Evolutionary conservation across 306 rosid genomes (phyloP).

Genomic region (Cajanus cajan): DNA sequence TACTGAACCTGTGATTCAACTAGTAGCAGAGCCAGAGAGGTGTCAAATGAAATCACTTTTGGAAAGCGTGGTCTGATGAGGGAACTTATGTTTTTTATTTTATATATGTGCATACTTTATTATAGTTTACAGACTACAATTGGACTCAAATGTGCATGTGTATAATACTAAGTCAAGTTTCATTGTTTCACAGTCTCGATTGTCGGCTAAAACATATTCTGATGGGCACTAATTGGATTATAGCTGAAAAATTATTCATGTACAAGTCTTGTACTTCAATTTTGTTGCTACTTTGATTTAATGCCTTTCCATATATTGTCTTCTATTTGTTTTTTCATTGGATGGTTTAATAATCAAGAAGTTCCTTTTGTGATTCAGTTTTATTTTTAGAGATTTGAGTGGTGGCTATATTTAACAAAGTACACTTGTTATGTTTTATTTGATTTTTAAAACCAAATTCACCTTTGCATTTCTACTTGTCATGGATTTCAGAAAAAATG

Average conservation of each 20-base stretch:
- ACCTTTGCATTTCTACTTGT: not conserved
- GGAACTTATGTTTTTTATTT: not conserved
- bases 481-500: conserved; percentile 33
- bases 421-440: not conserved
- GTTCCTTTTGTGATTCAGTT: not conserved
- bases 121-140: not conserved
- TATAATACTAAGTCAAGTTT: not conserved
- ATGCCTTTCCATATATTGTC: not conserved
- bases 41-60: not conserved
- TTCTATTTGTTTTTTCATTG: conserved; percentile 11
- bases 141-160: not conserved
- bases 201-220: not conserved
- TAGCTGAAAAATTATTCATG: not conserved
- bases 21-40: not conserved
- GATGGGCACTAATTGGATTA: not conserved
- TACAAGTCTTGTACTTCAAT: not conserved
- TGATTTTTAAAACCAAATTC: not conserved
- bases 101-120: not conserved
- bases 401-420: not conserved
- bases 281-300: not conserved
- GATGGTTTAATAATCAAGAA: not conserved
- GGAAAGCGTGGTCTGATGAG: not conserved
- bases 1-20: not conserved
- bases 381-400: not conserved
- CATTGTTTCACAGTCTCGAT: not conserved